Conservation (phyloP, 1,139 yeast genomes). For the Scheffersomyces parashehatae region DNA sequence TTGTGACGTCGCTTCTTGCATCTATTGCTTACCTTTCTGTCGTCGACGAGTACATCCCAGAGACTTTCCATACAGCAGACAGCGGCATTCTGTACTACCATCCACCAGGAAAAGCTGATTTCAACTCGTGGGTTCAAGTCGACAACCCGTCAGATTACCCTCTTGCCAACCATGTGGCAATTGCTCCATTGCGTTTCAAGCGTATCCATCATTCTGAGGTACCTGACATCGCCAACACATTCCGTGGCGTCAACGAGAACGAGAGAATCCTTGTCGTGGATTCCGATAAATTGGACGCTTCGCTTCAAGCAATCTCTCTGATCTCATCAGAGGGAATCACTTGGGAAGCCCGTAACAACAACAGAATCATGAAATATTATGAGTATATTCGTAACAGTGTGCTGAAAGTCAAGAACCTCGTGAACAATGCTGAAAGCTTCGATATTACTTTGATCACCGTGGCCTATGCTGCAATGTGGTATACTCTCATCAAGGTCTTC, state of each 20-base stretch:
- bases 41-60: slow-evolving; percentile 74
- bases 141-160: slow-evolving; percentile 27
- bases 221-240: slow-evolving; percentile 35
- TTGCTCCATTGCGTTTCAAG: slow-evolving; percentile 60
- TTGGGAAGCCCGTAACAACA: slow-evolving; percentile 69
- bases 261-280: slow-evolving; percentile 48
- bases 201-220: slow-evolving; percentile 32
- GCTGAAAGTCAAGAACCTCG: slow-evolving; percentile 50
- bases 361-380: slow-evolving; percentile 64
- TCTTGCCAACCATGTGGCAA: slow-evolving; percentile 45
- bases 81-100: slow-evolving; percentile 42
- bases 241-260: slow-evolving; percentile 29
- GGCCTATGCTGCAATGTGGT: slow-evolving; percentile 90
- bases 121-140: slow-evolving; percentile 44
- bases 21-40: slow-evolving; percentile 81
- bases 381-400: slow-evolving; percentile 55
- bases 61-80: slow-evolving; percentile 19
- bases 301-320: slow-evolving; percentile 32
- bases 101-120: slow-evolving; percentile 38
- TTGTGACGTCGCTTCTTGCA: slow-evolving; percentile 71
- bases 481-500: slow-evolving; percentile 77
- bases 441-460: slow-evolving; percentile 78
- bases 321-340: slow-evolving; percentile 44
- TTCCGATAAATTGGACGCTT: slow-evolving; percentile 32
- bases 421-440: slow-evolving; percentile 80